Evolutionary conservation across 1,284 basidiomycete genomes (phyloP).

Genomic region (Pisolithus thermaeus): DNA sequence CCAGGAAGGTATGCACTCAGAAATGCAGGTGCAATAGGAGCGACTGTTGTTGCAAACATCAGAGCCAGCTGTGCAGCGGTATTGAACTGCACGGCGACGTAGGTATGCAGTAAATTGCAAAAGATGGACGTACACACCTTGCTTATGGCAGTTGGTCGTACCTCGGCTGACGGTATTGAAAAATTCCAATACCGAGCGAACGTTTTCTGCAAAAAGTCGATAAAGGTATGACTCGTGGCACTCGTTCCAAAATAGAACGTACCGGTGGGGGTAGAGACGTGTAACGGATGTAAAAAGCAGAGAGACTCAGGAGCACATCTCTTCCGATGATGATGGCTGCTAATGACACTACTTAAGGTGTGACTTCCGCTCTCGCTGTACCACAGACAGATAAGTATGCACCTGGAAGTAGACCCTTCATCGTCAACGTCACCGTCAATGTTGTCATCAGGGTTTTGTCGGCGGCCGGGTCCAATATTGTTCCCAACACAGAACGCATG

Average conservation of each 20-base stretch:
- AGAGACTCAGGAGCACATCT: slow-evolving; percentile 82
- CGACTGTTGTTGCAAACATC: slow-evolving; percentile 85
- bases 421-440: slow-evolving; percentile 80
- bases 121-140: slow-evolving; percentile 49
- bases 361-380: background rate
- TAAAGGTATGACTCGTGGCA: background rate
- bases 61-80: slow-evolving; percentile 88
- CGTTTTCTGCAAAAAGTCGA: slow-evolving; percentile 64
- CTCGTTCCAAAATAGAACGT: slow-evolving; percentile 25
- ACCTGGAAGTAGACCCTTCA: slow-evolving; percentile 86
- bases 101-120: background rate
- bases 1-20: slow-evolving; percentile 50
- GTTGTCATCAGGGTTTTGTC: slow-evolving; percentile 98
- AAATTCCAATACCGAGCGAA: slow-evolving; percentile 92
- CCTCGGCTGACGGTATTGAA: slow-evolving; percentile 90
- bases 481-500: slow-evolving; percentile 86
- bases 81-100: slow-evolving; percentile 58
- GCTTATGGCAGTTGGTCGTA: slow-evolving; percentile 85
- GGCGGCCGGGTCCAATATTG: slow-evolving; percentile 94
- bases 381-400: slow-evolving; percentile 17
- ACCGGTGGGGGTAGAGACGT: slow-evolving; percentile 85
- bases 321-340: slow-evolving; percentile 86
- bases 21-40: slow-evolving; percentile 70
- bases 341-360: slow-evolving; percentile 60
- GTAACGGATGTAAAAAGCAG: slow-evolving; percentile 94